Evolutionary conservation across 2,329 filamentous ascomycete species (phyloP).

Genomic region (Metarhizium brunneum): DNA sequence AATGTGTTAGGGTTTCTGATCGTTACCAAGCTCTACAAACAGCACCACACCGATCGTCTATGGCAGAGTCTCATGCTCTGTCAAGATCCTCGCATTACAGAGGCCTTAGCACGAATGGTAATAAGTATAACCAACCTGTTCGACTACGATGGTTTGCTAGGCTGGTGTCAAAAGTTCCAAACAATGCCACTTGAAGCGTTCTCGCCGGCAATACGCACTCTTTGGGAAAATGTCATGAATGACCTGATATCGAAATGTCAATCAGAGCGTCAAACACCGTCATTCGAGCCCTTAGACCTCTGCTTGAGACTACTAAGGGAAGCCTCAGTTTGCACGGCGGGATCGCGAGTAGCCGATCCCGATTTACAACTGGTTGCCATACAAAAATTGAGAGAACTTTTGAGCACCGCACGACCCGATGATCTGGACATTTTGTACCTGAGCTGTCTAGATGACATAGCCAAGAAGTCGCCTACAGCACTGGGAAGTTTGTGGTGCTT

Average conservation of each 20-base stretch:
- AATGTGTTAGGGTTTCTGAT: conserved; percentile 85
- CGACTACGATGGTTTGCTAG: conserved; percentile 41
- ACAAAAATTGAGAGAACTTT: conserved; percentile 50
- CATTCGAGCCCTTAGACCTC: conserved; percentile 38
- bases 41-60: conserved; percentile 65
- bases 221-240: conserved; percentile 49
- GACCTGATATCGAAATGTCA: conserved; percentile 35
- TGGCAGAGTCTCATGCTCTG: conserved; percentile 77
- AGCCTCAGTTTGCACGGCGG: conserved; percentile 47
- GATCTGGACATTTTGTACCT: conserved; percentile 55
- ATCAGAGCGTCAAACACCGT: conserved; percentile 22
- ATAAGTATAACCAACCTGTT: conserved; percentile 38
- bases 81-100: conserved; percentile 75
- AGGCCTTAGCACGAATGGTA: conserved; percentile 65
- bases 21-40: conserved; percentile 64
- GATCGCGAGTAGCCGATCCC: conserved; percentile 46
- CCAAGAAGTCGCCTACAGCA: conserved; percentile 50
- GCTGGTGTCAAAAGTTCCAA: conserved; percentile 63
- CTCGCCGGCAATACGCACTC: conserved; percentile 49
- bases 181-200: conserved; percentile 54
- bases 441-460: conserved; percentile 60
- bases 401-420: conserved; percentile 40
- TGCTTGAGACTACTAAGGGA: conserved; percentile 63
- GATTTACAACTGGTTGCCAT: conserved; percentile 57
- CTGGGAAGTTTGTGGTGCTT: conserved; percentile 67